Base-by-base conservation (phyloP, 352 stramenopile genomes). In the Globisporangium heterothallicum region DNA sequence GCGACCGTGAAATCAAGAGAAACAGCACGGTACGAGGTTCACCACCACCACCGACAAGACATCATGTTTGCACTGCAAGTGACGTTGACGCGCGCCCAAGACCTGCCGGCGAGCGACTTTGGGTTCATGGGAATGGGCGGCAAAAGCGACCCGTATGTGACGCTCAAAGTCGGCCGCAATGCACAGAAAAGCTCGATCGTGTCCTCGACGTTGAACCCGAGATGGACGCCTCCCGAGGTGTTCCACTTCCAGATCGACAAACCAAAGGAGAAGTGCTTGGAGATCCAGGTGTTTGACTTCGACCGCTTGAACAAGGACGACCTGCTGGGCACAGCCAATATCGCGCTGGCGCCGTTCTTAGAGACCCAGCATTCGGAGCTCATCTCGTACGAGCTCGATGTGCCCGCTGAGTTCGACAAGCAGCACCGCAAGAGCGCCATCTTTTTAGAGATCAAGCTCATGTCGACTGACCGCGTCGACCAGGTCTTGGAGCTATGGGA, bases 401-500 rank as follows among this genome's bases (percentile, higher is more conserved):
- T 88, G 26, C 60, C 71, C 10, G 42, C 63, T 4, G 64, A 82
- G 49, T 86, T 78, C 42, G 59, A 78, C 53, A 84, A 80, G 46
- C 70, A 83, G 58, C 68, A 80, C 16, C 64, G 71, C 65, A 84
- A 81, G 51, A 73, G 70, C 9, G 58, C 70, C 36, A 49, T 88
- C 22, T 80, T 78, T 26, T 63, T 88, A 16, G 78, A 86, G 61
- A 66, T 88, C 46, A 74, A 70, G 47, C 48, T 80, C 36, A 72
- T 53, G 30, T 64, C 66, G 3, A 72, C 74, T 21, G 73, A 82
- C 34, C 60, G 54, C 25, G 72, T 83, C 18, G 79, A 88, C 53
- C 63, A 78, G 49, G 65, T 86, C 18, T 66, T 94, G 6, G 80
- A 91, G 61, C 70, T 91, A 18, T 94, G 81, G 80, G 80, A 94